Evolutionary conservation across 805 yeast genomes (phyloP).

Genomic region (Clavispora asparagi): DNA sequence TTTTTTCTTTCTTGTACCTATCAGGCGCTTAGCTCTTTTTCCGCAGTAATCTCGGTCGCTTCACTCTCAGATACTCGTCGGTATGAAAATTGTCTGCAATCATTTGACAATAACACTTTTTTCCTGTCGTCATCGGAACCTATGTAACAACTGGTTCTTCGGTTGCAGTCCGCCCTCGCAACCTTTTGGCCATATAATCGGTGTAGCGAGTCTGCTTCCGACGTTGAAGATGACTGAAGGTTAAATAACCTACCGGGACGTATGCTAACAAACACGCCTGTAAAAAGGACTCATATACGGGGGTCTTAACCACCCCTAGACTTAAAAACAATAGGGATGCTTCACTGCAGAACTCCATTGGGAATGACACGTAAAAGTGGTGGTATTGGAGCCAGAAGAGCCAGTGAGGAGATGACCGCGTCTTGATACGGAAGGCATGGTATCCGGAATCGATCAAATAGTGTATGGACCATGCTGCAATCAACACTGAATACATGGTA

Average conservation of each 20-base stretch:
- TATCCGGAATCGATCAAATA: constrained; percentile 30
- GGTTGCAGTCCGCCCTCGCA: constrained; percentile 5
- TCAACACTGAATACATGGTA: constrained; percentile 34
- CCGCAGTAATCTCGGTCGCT: too few species aligned
- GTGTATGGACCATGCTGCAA: constrained; percentile 31
- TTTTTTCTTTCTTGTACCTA: too few species aligned
- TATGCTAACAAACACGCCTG: constrained; percentile 26
- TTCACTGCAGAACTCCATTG: constrained; percentile 29
- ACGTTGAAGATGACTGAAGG: constrained; percentile 26
- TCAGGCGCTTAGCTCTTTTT: too few species aligned
- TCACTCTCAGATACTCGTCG: too few species aligned
- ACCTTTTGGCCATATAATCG: constrained; percentile 17
- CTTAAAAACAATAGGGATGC: constrained; percentile 32
- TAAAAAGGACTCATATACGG: constrained; percentile 21
- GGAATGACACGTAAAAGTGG: constrained; percentile 30
- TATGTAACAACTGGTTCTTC: not conserved
- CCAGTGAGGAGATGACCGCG: constrained; percentile 29
- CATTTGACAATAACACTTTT: too few species aligned
- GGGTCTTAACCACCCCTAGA: constrained; percentile 24
- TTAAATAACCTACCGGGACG: constrained; percentile 31
- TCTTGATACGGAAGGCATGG: constrained; percentile 31
- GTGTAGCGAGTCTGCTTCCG: constrained; percentile 18
- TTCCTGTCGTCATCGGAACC: not conserved
- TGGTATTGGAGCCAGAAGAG: constrained; percentile 34
- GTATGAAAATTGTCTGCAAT: too few species aligned